Evolutionary conservation across 2,329 filamentous ascomycete genomes (phyloP).

Genomic region (Beauveria brongniartii): DNA sequence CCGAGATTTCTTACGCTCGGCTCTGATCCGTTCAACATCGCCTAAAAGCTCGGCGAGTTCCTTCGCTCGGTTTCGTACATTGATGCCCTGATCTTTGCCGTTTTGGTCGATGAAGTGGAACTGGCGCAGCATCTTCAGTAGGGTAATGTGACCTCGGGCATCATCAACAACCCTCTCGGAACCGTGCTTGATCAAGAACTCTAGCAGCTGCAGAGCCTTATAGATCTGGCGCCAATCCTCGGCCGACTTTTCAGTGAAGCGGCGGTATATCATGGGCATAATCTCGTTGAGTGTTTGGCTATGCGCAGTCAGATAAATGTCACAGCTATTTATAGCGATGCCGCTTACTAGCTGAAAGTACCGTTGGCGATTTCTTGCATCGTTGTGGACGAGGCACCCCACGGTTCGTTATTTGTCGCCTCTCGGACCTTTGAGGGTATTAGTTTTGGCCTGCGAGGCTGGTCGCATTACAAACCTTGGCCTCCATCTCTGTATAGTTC

Average conservation of each 20-base stretch:
- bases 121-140: slow-evolving; percentile 96
- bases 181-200: slow-evolving; percentile 96
- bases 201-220: slow-evolving; percentile 92
- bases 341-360: slow-evolving; percentile 89
- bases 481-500: slow-evolving; percentile 95
- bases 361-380: slow-evolving; percentile 99
- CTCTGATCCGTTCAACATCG: slow-evolving; percentile 80
- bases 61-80: slow-evolving; percentile 93
- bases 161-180: slow-evolving; percentile 97
- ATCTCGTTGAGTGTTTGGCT: slow-evolving; percentile 97
- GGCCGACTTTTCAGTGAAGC: slow-evolving; percentile 95
- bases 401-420: slow-evolving; percentile 98
- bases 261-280: slow-evolving; percentile 99
- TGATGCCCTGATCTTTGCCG: slow-evolving; percentile 96
- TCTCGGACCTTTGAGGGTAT: slow-evolving; percentile 65
- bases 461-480: slow-evolving; percentile 40
- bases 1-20: slow-evolving; percentile 82
- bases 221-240: slow-evolving; percentile 99
- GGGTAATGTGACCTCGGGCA: slow-evolving; percentile 85
- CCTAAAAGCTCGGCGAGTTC: slow-evolving; percentile 88
- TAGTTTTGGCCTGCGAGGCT: slow-evolving; percentile 4
- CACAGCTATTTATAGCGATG: slow-evolving; percentile 13
- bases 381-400: slow-evolving; percentile 73
- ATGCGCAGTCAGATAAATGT: slow-evolving; percentile 17
- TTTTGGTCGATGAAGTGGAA: slow-evolving; percentile 96